A percentile compares a stretch with the other conserved stretches of the same genome.
phyloP scores from a whole-genome alignment of 495 filamentous ascomycete species.

The Emericellopsis terricola region DNA sequence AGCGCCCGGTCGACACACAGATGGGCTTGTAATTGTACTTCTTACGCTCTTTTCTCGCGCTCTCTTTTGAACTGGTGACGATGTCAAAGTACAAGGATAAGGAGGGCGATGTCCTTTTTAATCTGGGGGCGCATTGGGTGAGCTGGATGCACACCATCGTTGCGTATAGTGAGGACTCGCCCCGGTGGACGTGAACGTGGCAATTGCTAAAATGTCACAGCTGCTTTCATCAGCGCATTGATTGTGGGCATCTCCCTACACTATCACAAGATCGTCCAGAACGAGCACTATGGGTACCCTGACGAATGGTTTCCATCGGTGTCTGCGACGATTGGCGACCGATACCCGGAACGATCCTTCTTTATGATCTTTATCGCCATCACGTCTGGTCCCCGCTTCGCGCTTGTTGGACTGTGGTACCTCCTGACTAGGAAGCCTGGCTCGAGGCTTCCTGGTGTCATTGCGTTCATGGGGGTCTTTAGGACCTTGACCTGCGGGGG shows the following conservation, averaged over 20 bases:
- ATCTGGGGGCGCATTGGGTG: conserved; percentile 82
- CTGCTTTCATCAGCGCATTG: conserved; percentile 82
- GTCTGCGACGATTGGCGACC: conserved; percentile 94
- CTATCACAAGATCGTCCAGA: conserved; percentile 93
- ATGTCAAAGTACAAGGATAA: conserved; percentile 66
- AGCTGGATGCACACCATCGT: conserved; percentile 70
- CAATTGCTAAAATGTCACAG: too few species aligned
- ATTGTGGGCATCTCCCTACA: conserved; percentile 72
- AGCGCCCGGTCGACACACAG: too few species aligned
- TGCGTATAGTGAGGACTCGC: conserved; percentile 66
- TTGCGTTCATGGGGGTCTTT: conserved; percentile 66
- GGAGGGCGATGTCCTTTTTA: conserved; percentile 52
- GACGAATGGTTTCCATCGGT: conserved; percentile 99
- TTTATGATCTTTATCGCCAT: conserved; percentile 96
- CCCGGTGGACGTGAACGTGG: too few species aligned
- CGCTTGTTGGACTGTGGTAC: conserved; percentile 84
- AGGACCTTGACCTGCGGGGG: conserved; percentile 89
- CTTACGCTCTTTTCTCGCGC: too few species aligned
- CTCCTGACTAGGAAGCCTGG: conserved; percentile 64
- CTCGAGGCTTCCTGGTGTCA: conserved; percentile 58
- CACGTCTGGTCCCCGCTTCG: conserved; percentile 88
- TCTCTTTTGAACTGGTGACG: conserved; percentile 7
- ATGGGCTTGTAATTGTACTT: too few species aligned
- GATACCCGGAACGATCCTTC: conserved; percentile 90
- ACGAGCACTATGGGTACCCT: conserved; percentile 93